A percentile compares a stretch with the other conserved stretches of the same genome.
Evolutionary conservation across 331 rosid genomes (phyloP).

Genomic region (Cucumis variabilis): DNA sequence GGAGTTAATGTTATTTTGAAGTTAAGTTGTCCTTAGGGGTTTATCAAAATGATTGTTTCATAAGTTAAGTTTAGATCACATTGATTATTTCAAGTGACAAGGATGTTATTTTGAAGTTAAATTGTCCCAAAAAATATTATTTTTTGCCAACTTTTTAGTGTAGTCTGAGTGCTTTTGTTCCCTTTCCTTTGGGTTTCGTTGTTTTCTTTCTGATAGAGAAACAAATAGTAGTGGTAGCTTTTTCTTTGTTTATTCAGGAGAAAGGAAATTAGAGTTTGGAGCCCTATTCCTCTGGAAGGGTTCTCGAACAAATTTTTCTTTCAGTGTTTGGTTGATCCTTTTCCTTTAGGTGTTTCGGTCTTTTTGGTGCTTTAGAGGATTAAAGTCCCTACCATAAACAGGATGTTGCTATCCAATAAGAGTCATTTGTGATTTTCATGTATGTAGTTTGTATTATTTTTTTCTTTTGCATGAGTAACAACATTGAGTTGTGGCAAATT

Average conservation of each 20-base stretch:
- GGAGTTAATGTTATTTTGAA: background rate
- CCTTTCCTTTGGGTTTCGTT: too few species aligned
- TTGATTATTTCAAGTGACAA: background rate
- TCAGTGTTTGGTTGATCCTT: too few species aligned
- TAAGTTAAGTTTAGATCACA: background rate
- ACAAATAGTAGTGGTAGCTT: too few species aligned
- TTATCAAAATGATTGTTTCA: background rate
- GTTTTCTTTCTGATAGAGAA: too few species aligned
- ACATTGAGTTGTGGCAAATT: slow-evolving; percentile 7
- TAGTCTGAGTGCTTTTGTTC: too few species aligned
- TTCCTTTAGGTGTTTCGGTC: too few species aligned
- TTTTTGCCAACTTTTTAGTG: too few species aligned
- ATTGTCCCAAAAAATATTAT: background rate
- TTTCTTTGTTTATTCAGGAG: too few species aligned
- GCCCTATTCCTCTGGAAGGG: too few species aligned
- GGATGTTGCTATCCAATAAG: background rate
- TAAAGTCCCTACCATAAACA: background rate
- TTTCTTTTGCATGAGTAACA: slow-evolving; percentile 22
- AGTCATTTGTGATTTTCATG: background rate
- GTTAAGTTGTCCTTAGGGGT: background rate
- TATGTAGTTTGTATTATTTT: background rate
- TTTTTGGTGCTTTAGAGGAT: too few species aligned
- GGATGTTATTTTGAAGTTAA: background rate
- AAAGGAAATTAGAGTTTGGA: too few species aligned
- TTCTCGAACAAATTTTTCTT: too few species aligned